These are phyloP conservation scores for Stachybotrys echinatus DNA, from an alignment of 2,329 filamentous ascomycete species.

Conservation along the genomic window DNA sequence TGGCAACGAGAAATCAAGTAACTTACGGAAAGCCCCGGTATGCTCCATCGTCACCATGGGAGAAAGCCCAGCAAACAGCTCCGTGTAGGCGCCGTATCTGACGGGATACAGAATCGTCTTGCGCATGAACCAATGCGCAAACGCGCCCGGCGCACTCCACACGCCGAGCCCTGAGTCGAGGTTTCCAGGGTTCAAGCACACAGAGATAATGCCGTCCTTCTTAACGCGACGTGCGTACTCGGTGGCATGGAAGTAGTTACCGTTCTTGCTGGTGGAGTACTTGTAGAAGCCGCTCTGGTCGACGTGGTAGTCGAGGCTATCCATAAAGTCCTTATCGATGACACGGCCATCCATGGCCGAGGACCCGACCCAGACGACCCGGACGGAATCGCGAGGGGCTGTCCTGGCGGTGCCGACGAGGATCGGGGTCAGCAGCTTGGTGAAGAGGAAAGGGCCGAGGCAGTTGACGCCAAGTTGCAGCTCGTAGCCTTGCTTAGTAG, in stretches of 20 bases:
- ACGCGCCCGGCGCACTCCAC: slow-evolving; percentile 18
- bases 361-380: slow-evolving; percentile 27
- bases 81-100: slow-evolving; percentile 39
- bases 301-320: slow-evolving; percentile 12
- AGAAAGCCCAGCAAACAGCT: slow-evolving; percentile 40
- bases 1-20: not conserved
- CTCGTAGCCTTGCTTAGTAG: slow-evolving; percentile 33
- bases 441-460: slow-evolving; percentile 34
- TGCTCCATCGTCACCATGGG: slow-evolving; percentile 31
- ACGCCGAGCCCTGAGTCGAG: slow-evolving; percentile 28
- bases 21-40: slow-evolving; percentile 11
- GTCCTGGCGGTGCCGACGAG: slow-evolving; percentile 23
- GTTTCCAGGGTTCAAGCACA: slow-evolving; percentile 33
- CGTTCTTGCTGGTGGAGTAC: slow-evolving; percentile 24
- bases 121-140: slow-evolving; percentile 10
- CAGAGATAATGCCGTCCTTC: slow-evolving; percentile 20
- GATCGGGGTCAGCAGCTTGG: slow-evolving; percentile 28
- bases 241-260: slow-evolving; percentile 24
- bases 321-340: slow-evolving; percentile 9
- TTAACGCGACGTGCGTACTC: slow-evolving; percentile 22
- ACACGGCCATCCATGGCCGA: slow-evolving; percentile 15
- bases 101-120: slow-evolving; percentile 17
- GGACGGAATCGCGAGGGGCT: slow-evolving; percentile 18
- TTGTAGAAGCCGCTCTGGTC: slow-evolving; percentile 7
- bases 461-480: slow-evolving; percentile 37